Evolutionary conservation across 129 eudicot genomes (phyloP), one percentile per base, ranked within the genome.

Genomic region (sunflower (Helianthus annuus)): DNA sequence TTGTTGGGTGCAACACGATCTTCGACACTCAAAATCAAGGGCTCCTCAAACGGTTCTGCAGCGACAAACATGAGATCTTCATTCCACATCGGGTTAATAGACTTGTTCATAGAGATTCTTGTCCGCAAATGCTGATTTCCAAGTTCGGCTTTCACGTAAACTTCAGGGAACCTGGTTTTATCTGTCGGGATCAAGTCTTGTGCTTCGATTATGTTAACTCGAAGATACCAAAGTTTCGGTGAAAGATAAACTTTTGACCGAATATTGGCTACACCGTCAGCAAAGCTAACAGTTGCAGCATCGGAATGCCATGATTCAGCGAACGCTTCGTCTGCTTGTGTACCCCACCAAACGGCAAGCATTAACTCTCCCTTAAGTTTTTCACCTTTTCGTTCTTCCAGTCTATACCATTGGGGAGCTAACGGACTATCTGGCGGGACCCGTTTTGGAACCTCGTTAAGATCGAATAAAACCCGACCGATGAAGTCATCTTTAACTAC

Each of bases 311-410:
- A 66, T 19, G 70, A 55, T 66, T 66, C 70, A 66, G 70, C 3
- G 29, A 66, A 66, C 11, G 70, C 70, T 66, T 66, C 70, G 45
- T 66, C 70, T 1, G 56, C 70, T 66, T 66, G 70, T 11, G 70
- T 66, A 66, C 70, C 70, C 70, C 70, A 66, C 70, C 70, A 66
- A 19, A 66, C 70, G 5, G 70, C 70, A 19, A 66, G 22, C 56
- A 66, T 66, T 16, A 66, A 34, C 39, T 66, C 70, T 10, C 70
- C 70, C 36, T 45, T 66, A 46, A 66, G 70, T 19, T 66, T 66
- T 24, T 45, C 55, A 38, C 70, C 70, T 44, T 66, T 66, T 46
- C 70, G 5, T 44, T 66, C 70, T 66, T 66, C 70, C 36, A 66
- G 17, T 24, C 70, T 66, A 66, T 66, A 45, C 70, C 70, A 66